phyloP scores from a whole-genome alignment of 768 basidiomycete genomes.

The Hygrophoropsis aurantiaca region DNA sequence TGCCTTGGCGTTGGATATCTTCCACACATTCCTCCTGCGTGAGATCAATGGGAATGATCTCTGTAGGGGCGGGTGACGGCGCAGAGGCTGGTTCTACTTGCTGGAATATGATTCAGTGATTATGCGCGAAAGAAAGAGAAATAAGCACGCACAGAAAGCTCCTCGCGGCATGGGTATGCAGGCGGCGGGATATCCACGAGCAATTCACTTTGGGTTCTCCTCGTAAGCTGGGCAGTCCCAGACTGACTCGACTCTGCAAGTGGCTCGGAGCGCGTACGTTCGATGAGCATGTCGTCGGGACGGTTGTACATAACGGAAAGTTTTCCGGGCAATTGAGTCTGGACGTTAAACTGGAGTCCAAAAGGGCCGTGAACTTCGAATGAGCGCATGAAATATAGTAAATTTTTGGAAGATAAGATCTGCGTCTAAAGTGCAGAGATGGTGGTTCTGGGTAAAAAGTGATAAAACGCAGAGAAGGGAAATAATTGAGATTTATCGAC shows the following conservation, averaged over 20 bases:
- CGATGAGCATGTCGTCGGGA: constrained; percentile 7
- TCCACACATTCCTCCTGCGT: constrained; percentile 33
- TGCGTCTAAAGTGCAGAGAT: not conserved
- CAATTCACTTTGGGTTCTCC: constrained; percentile 25
- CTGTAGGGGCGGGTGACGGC: constrained; percentile 32
- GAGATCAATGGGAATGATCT: constrained; percentile 32
- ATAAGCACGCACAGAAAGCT: constrained; percentile 8
- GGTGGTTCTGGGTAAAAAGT: not conserved
- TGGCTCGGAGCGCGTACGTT: constrained; percentile 20
- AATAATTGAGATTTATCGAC: not conserved
- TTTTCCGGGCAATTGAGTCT: constrained; percentile 11
- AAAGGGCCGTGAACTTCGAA: constrained; percentile 21
- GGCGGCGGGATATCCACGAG: constrained; percentile 11
- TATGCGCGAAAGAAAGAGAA: constrained; percentile 7
- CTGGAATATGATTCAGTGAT: constrained; percentile 5
- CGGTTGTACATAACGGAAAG: constrained; percentile 8
- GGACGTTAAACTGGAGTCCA: constrained; percentile 16
- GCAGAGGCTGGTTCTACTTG: constrained; percentile 15
- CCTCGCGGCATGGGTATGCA: constrained; percentile 7
- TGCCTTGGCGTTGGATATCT: constrained; percentile 26
- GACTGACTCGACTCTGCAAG: constrained; percentile 23
- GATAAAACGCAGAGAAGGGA: not conserved
- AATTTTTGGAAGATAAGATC: not conserved
- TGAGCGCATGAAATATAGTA: not conserved
- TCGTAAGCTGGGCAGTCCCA: constrained; percentile 12